Conservation (phyloP, 2,329 filamentous ascomycete genomes). For the Stagonosporopsis chrysanthemi region DNA sequence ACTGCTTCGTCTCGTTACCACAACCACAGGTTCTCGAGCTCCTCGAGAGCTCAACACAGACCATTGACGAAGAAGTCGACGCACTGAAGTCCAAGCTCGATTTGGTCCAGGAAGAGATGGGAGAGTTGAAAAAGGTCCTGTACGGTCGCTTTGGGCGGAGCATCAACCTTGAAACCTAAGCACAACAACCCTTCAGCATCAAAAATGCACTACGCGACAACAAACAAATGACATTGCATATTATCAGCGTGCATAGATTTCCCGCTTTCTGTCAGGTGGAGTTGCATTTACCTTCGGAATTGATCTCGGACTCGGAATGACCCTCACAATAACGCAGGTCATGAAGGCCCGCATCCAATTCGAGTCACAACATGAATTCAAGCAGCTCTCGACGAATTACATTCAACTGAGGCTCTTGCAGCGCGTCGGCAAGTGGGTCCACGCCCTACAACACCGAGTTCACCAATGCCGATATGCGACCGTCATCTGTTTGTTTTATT, state of each 20-base stretch:
- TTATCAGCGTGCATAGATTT: background rate
- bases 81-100: constrained; percentile 78
- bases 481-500: constrained; percentile 21
- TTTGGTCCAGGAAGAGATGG: constrained; percentile 83
- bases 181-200: background rate
- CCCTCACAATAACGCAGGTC: background rate
- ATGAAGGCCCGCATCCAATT: background rate
- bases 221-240: background rate
- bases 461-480: constrained; percentile 10
- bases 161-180: constrained; percentile 90
- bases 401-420: constrained; percentile 12
- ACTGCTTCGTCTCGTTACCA: constrained; percentile 89
- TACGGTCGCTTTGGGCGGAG: constrained; percentile 95
- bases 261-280: background rate
- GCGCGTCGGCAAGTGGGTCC: constrained; percentile 15
- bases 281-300: constrained; percentile 12
- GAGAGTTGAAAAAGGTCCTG: constrained; percentile 84
- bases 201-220: background rate
- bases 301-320: constrained; percentile 17
- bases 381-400: constrained; percentile 5
- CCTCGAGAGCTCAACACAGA: constrained; percentile 73
- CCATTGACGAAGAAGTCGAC: constrained; percentile 78
- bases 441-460: constrained; percentile 16
- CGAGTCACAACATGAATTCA: constrained; percentile 10
- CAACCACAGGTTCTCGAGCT: constrained; percentile 87